These are phyloP conservation scores for Tulasnella sp. DNA, from an alignment of 768 basidiomycete species.

Conservation along the genomic window DNA sequence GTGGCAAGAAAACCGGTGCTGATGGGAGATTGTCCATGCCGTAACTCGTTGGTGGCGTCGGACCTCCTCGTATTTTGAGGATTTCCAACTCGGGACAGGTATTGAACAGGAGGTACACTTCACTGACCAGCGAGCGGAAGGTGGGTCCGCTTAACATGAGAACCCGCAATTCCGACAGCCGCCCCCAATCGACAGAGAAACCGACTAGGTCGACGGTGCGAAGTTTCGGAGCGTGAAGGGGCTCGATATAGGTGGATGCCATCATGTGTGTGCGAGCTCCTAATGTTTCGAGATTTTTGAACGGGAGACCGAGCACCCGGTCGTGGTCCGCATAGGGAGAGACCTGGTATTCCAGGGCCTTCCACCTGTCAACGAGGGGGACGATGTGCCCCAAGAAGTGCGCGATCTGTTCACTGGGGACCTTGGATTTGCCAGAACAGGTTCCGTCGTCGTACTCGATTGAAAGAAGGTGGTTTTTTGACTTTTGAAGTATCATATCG, in stretches of 20 bases:
- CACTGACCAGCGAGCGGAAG: neutral
- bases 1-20: too few species aligned
- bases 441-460: too few species aligned
- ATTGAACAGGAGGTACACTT: neutral
- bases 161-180: neutral
- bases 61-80: neutral
- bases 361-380: neutral
- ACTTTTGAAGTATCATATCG: too few species aligned
- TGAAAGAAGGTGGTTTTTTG: too few species aligned
- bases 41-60: neutral
- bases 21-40: neutral
- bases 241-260: too few species aligned
- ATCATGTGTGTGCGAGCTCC: too few species aligned
- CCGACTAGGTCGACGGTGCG: too few species aligned
- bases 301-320: neutral
- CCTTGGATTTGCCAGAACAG: too few species aligned
- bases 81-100: neutral
- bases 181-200: neutral
- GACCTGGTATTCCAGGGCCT: neutral
- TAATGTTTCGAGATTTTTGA: neutral
- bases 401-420: too few species aligned
- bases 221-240: too few species aligned
- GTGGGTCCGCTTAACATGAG: neutral
- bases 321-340: neutral
- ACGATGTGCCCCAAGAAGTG: too few species aligned